These are phyloP conservation scores for Phoma sp. DNA, from an alignment of 2,329 filamentous ascomycete species.

Conservation along the genomic window DNA sequence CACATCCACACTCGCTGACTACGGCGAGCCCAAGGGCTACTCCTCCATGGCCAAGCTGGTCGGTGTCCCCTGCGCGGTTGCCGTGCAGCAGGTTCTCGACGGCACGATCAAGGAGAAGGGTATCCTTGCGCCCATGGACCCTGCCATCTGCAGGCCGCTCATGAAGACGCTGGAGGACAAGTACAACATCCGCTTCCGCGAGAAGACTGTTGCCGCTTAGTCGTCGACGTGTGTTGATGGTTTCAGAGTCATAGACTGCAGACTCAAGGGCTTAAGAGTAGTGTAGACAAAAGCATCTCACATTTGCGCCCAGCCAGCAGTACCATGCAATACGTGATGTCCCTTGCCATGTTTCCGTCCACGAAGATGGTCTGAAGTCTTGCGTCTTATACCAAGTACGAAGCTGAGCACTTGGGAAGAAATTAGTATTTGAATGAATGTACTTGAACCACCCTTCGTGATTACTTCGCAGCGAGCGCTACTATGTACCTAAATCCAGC, in stretches of 20 bases:
- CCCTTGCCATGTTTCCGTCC: too few relatives aligned
- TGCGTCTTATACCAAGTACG: too few relatives aligned
- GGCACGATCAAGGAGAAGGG: constrained; percentile 75
- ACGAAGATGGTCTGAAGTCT: too few relatives aligned
- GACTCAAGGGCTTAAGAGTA: constrained; percentile 9
- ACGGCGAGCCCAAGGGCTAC: constrained; percentile 80
- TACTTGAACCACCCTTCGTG: too few relatives aligned
- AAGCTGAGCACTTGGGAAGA: too few relatives aligned
- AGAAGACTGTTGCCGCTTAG: constrained; percentile 62
- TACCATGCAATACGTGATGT: not conserved
- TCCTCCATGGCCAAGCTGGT: constrained; percentile 84
- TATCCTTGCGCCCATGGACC: constrained; percentile 77
- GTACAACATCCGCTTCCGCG: constrained; percentile 74
- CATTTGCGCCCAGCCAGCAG: not conserved
- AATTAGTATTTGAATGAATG: too few relatives aligned
- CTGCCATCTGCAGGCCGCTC: constrained; percentile 73
- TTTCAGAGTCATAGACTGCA: constrained; percentile 4
- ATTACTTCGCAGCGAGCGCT: too few relatives aligned
- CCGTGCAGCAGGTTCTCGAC: constrained; percentile 77
- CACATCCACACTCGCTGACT: constrained; percentile 82
- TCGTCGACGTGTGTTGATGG: not conserved
- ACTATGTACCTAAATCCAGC: too few relatives aligned
- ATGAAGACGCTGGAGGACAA: constrained; percentile 80
- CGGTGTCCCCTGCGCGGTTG: constrained; percentile 75
- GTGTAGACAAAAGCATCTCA: constrained; percentile 29